These are phyloP conservation scores for Coprinopsis cinerea DNA, from an alignment of 768 basidiomycete species.

Conservation along the genomic window DNA sequence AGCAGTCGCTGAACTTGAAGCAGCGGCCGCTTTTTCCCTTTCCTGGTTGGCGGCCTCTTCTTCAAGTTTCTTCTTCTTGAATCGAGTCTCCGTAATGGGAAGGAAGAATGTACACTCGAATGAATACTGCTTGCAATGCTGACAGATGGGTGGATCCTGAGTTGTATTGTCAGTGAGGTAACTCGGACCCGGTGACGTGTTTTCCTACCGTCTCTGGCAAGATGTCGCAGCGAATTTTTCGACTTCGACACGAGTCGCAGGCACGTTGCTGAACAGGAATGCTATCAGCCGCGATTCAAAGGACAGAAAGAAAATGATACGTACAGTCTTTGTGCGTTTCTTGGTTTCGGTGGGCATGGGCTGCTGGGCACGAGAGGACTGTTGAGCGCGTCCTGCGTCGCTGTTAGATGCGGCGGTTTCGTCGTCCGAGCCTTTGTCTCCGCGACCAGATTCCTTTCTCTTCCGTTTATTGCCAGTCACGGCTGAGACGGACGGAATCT, in stretches of 20 bases:
- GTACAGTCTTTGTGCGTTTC: conserved; percentile 87
- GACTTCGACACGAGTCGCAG: conserved; percentile 85
- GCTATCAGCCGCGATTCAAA: conserved; percentile 11
- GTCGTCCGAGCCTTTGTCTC: conserved; percentile 55
- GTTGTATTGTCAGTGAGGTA: conserved; percentile 8
- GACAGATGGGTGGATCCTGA: conserved; percentile 72
- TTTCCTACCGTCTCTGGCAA: conserved; percentile 50
- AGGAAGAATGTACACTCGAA: conserved; percentile 97
- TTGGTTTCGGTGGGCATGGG: conserved; percentile 48
- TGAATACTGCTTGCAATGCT: conserved; percentile 91
- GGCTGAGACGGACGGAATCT: conserved; percentile 26
- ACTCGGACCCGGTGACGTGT: not conserved
- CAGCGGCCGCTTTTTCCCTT: conserved; percentile 24
- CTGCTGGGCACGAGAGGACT: conserved; percentile 19
- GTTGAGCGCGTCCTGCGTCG: conserved; percentile 33
- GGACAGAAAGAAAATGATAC: conserved; percentile 9
- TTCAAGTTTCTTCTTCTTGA: conserved; percentile 91
- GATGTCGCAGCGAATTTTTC: conserved; percentile 94
- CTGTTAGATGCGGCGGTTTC: conserved; percentile 46
- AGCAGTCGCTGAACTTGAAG: conserved; percentile 28
- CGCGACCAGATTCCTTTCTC: conserved; percentile 42
- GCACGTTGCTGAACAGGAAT: conserved; percentile 50
- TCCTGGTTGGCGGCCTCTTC: conserved; percentile 42
- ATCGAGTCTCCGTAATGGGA: conserved; percentile 97
- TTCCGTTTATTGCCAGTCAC: conserved; percentile 52